A percentile compares a stretch with the other conserved stretches of the same genome.
Evolutionary conservation across 129 eudicot species (phyloP).

Genomic region (Deinandra increscens): DNA sequence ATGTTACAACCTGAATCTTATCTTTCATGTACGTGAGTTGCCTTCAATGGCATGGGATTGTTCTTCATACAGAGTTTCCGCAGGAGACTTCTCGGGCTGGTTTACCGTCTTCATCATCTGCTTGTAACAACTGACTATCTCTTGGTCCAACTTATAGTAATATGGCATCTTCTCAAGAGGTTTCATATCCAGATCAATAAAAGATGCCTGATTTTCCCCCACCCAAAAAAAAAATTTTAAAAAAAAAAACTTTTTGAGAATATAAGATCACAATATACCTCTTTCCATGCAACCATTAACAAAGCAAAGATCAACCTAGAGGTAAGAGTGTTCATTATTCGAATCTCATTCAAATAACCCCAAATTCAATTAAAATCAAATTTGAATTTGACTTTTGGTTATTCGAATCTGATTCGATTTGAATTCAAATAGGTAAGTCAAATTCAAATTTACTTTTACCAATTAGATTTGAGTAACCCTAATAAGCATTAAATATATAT

Average conservation of each 20-base stretch:
- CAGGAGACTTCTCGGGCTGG: constrained; percentile 27
- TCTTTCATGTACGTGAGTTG: constrained; percentile 22
- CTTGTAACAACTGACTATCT: constrained; percentile 56
- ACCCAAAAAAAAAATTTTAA: background rate
- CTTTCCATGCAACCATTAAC: background rate
- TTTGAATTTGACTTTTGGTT: too few species aligned
- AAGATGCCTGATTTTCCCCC: constrained; percentile 53
- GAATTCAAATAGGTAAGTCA: too few species aligned
- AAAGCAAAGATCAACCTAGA: background rate
- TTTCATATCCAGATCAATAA: constrained; percentile 88
- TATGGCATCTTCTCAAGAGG: constrained; percentile 77
- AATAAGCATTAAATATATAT: too few species aligned
- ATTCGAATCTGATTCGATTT: too few species aligned
- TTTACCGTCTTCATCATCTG: constrained; percentile 38
- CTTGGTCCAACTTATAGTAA: constrained; percentile 75
- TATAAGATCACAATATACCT: background rate
- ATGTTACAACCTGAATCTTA: constrained; percentile 29
- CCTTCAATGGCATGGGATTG: constrained; percentile 29
- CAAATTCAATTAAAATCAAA: too few species aligned
- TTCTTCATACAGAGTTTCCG: constrained; percentile 22
- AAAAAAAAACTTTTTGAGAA: background rate
- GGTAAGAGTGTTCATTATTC: background rate
- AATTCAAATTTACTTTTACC: too few species aligned
- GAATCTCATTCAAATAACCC: too few species aligned
- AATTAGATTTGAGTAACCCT: too few species aligned